Evolutionary conservation across 345 rosid genomes (phyloP).

Genomic region (Draba incana): DNA sequence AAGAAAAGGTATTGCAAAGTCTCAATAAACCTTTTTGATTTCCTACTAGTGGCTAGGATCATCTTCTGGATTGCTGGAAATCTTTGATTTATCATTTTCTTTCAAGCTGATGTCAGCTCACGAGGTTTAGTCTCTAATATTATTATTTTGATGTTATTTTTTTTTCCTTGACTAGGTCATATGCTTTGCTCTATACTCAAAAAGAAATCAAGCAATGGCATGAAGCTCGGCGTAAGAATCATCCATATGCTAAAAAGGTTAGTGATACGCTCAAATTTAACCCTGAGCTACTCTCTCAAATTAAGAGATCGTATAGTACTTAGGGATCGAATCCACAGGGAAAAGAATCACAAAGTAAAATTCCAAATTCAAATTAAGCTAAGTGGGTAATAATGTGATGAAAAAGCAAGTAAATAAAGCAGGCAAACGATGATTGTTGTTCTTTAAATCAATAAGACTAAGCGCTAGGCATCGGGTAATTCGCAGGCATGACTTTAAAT

Average conservation of each 20-base stretch:
- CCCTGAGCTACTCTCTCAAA: too few relatives aligned
- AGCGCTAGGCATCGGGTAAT: too few relatives aligned
- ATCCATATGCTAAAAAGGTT: conserved; percentile 72
- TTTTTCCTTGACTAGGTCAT: conserved; percentile 42
- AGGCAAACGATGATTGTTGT: too few relatives aligned
- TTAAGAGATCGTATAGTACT: too few relatives aligned
- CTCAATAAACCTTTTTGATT: conserved; percentile 16
- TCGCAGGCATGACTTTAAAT: too few relatives aligned
- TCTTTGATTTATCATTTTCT: conserved; percentile 18
- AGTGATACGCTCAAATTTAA: too few relatives aligned
- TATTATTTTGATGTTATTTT: conserved; percentile 25
- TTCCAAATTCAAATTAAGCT: too few relatives aligned
- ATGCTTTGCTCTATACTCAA: conserved; percentile 53
- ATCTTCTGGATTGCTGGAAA: neutral
- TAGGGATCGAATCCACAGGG: too few relatives aligned
- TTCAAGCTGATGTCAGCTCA: conserved; percentile 21
- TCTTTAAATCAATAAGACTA: too few relatives aligned
- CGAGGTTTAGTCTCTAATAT: conserved; percentile 13
- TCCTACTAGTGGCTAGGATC: neutral
- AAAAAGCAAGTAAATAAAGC: too few relatives aligned
- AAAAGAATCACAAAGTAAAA: too few relatives aligned
- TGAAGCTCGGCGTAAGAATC: conserved; percentile 74
- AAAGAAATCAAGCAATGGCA: conserved; percentile 83
- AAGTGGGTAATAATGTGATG: too few relatives aligned
- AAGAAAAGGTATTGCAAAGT: conserved; percentile 54